Percentiles rank a stretch among this genome's conserved stretches.
Evolutionary conservation across 2,329 filamentous ascomycete species (phyloP).

Genomic region (Aspergillus melleus): DNA sequence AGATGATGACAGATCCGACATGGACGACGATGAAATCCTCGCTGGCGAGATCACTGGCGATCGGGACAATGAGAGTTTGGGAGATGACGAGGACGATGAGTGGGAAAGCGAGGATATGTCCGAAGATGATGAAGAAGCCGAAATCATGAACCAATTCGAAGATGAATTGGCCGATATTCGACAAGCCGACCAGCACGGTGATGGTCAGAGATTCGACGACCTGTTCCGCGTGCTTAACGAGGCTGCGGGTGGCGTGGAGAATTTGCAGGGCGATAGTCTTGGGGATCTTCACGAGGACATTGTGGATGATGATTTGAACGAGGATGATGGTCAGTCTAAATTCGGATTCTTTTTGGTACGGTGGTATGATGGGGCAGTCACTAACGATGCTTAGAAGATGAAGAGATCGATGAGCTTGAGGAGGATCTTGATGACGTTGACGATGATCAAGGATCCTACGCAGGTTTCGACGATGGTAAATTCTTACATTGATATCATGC

Average conservation of each 20-base stretch:
- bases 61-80: conserved; percentile 53
- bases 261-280: conserved; percentile 46
- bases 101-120: conserved; percentile 53
- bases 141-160: conserved; percentile 47
- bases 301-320: conserved; percentile 58
- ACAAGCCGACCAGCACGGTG: conserved; percentile 42
- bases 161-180: conserved; percentile 43
- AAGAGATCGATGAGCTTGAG: conserved; percentile 47
- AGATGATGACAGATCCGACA: conserved; percentile 62
- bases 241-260: conserved; percentile 43
- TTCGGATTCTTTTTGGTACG: neutral
- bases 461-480: conserved; percentile 37
- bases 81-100: conserved; percentile 49
- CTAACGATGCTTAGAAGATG: conserved; percentile 57
- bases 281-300: conserved; percentile 49
- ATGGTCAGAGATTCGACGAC: conserved; percentile 46
- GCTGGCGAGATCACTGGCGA: conserved; percentile 57
- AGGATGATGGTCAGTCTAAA: conserved; percentile 53
- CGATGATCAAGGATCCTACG: conserved; percentile 45
- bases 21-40: conserved; percentile 53
- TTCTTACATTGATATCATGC: neutral
- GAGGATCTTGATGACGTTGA: conserved; percentile 48
- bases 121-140: conserved; percentile 47
- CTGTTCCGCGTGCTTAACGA: conserved; percentile 47
- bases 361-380: neutral